Conservation (phyloP, 768 basidiomycete species). For the Russula foetens region DNA sequence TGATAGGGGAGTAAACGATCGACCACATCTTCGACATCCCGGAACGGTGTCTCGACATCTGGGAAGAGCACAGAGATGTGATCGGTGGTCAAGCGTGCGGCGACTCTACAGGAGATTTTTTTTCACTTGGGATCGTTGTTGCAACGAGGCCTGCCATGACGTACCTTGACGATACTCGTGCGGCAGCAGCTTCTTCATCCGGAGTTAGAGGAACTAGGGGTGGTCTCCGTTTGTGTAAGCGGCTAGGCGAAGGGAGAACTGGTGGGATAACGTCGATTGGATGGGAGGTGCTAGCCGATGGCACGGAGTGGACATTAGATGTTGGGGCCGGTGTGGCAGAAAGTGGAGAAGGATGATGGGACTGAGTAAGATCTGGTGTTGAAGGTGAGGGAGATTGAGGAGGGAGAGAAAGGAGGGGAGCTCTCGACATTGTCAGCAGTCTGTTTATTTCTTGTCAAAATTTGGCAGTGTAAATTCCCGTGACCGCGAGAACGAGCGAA, state of each 20-base stretch:
- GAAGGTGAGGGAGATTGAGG: constrained; percentile 11
- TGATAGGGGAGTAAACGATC: constrained; percentile 75
- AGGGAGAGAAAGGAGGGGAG: constrained; percentile 13
- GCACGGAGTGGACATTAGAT: neutral
- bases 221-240: constrained; percentile 5
- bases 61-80: constrained; percentile 54
- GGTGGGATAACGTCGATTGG: neutral
- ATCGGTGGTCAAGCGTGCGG: constrained; percentile 49
- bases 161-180: constrained; percentile 15
- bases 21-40: constrained; percentile 51
- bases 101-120: constrained; percentile 36
- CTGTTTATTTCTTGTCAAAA: constrained; percentile 24
- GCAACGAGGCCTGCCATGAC: neutral
- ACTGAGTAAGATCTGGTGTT: neutral
- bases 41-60: constrained; percentile 63
- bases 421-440: constrained; percentile 19
- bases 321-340: neutral
- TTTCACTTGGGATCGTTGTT: neutral
- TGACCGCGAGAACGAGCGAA: constrained; percentile 23
- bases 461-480: constrained; percentile 24
- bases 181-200: constrained; percentile 15
- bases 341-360: neutral
- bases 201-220: constrained; percentile 2
- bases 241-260: neutral
- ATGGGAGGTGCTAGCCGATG: constrained; percentile 10